Percentiles rank a stretch among this genome's conserved stretches.
These are phyloP conservation scores for Penicillium argentinense DNA, from an alignment of 495 filamentous ascomycete genomes.

Conservation along the genomic window DNA sequence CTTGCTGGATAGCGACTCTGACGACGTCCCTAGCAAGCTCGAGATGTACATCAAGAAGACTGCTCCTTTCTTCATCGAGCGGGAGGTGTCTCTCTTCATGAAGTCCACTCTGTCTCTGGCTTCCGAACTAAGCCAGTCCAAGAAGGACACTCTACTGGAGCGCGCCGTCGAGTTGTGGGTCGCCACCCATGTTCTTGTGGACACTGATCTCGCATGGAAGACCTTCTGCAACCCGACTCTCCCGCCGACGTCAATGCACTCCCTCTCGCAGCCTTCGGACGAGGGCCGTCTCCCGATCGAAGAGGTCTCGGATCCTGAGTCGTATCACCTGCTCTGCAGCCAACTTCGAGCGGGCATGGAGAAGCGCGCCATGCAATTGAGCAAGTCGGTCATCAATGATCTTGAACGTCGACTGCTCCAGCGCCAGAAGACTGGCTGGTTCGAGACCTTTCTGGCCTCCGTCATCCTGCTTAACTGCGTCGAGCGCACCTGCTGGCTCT, in stretches of 20 bases:
- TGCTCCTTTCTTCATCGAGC: constrained; percentile 58
- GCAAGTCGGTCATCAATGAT: constrained; percentile 69
- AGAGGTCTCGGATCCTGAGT: constrained; percentile 42
- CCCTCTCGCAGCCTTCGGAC: constrained; percentile 40
- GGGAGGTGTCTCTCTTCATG: constrained; percentile 68
- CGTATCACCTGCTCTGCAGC: constrained; percentile 56
- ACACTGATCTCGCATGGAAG: constrained; percentile 66
- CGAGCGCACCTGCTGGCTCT: constrained; percentile 82
- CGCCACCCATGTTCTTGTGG: constrained; percentile 68
- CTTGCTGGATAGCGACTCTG: constrained; percentile 64
- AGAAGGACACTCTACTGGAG: constrained; percentile 63
- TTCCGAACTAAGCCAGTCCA: constrained; percentile 49
- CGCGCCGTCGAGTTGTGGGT: constrained; percentile 75
- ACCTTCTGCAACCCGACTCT: constrained; percentile 54
- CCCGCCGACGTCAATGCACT: constrained; percentile 42
- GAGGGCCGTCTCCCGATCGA: constrained; percentile 47
- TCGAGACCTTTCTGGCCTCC: constrained; percentile 72
- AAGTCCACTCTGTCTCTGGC: constrained; percentile 64
- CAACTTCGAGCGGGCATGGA: constrained; percentile 76
- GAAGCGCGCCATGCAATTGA: constrained; percentile 63
- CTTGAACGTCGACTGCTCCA: constrained; percentile 74
- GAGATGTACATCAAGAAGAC: constrained; percentile 70
- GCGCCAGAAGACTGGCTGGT: constrained; percentile 67
- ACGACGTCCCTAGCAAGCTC: constrained; percentile 65
- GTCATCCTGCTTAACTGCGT: constrained; percentile 76